Percentiles rank a stretch among this genome's conserved stretches.
Conservation (phyloP, 2,329 filamentous ascomycete genomes). For the Monosporascus sp. region DNA sequence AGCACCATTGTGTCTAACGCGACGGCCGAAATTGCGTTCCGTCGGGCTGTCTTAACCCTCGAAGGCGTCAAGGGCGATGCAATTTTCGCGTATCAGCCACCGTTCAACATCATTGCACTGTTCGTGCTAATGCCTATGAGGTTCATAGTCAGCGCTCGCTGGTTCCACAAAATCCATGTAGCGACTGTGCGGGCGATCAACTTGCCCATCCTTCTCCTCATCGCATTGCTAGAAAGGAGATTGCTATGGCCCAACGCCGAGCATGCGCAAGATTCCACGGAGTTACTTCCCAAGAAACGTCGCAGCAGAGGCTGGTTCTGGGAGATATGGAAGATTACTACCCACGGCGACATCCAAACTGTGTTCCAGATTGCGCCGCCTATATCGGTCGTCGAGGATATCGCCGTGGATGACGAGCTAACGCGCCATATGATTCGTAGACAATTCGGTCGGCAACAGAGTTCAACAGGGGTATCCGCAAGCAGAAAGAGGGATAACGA, state of each 20-base stretch:
- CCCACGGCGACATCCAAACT: slow-evolving; percentile 64
- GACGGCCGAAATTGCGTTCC: slow-evolving; percentile 78
- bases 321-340: slow-evolving; percentile 63
- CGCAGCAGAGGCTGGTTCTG: slow-evolving; percentile 47
- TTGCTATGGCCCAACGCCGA: slow-evolving; percentile 51
- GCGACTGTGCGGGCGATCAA: slow-evolving; percentile 69
- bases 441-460: slow-evolving; percentile 45
- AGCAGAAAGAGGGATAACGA: slow-evolving; percentile 8
- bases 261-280: slow-evolving; percentile 19
- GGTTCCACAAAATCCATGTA: slow-evolving; percentile 90
- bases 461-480: slow-evolving; percentile 24
- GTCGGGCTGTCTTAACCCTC: slow-evolving; percentile 73
- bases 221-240: slow-evolving; percentile 65
- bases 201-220: slow-evolving; percentile 65
- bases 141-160: slow-evolving; percentile 69
- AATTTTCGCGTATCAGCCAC: slow-evolving; percentile 75
- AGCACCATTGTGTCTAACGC: slow-evolving; percentile 71
- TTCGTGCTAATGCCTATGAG: slow-evolving; percentile 71
- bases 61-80: slow-evolving; percentile 83
- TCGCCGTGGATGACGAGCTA: slow-evolving; percentile 53
- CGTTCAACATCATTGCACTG: slow-evolving; percentile 77
- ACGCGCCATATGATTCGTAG: slow-evolving; percentile 52
- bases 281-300: slow-evolving; percentile 16
- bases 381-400: slow-evolving; percentile 50
- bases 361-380: slow-evolving; percentile 70